phyloP scores from a whole-genome alignment of 257 asterid species.

The Coffea eugenioides region DNA sequence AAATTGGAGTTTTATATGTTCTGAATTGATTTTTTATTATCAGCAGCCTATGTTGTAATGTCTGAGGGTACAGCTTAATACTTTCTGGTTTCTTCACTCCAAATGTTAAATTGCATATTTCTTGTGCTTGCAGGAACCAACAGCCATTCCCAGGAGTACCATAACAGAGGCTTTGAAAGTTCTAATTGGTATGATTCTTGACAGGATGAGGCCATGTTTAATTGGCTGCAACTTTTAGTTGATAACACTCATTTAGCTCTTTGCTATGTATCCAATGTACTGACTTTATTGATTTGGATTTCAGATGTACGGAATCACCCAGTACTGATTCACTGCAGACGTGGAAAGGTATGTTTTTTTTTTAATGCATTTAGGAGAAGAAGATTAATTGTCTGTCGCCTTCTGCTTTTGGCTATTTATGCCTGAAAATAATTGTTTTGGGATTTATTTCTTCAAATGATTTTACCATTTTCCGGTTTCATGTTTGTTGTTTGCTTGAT shows the following conservation, averaged over 20 bases:
- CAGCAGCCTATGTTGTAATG: background rate
- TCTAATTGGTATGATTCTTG: slow-evolving; percentile 33
- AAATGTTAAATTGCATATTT: background rate
- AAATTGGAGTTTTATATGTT: background rate
- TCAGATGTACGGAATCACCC: slow-evolving; percentile 54
- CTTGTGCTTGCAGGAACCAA: slow-evolving; percentile 37
- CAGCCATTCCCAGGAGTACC: slow-evolving; percentile 30
- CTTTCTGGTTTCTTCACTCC: background rate
- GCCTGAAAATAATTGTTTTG: background rate
- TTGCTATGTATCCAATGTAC: background rate
- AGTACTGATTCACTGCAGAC: slow-evolving; percentile 44
- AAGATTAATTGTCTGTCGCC: background rate
- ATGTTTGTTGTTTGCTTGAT: background rate
- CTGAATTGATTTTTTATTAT: background rate
- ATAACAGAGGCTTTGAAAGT: slow-evolving; percentile 45
- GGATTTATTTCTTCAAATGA: background rate
- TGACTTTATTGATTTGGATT: slow-evolving; percentile 10
- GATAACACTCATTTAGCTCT: background rate
- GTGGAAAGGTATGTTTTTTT: slow-evolving; percentile 37
- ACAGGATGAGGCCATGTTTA: background rate
- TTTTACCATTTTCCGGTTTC: background rate
- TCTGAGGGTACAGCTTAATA: background rate
- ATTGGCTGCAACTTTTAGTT: background rate
- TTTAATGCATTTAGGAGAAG: background rate
- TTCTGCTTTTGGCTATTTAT: background rate